phyloP scores from a whole-genome alignment of 2,329 filamentous ascomycete species.

The Penicillium polonicum region DNA sequence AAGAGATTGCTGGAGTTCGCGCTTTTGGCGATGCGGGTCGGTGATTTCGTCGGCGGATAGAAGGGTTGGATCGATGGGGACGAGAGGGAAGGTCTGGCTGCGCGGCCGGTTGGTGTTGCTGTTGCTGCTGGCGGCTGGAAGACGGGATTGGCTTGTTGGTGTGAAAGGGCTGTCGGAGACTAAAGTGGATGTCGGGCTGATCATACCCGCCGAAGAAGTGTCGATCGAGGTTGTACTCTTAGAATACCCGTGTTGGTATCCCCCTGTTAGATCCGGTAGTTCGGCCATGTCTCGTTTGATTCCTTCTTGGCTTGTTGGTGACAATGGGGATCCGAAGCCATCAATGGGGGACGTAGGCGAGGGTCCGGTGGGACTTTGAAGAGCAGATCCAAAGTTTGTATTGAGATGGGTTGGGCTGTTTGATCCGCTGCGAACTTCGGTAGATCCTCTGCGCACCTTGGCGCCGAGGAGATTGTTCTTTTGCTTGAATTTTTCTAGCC shows the following conservation, averaged over 20 bases:
- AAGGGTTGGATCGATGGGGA: slow-evolving; percentile 53
- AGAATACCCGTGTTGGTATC: slow-evolving; percentile 65
- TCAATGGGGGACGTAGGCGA: slow-evolving; percentile 70
- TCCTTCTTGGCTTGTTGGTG: slow-evolving; percentile 68
- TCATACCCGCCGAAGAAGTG: slow-evolving; percentile 65
- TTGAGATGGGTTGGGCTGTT: slow-evolving; percentile 62
- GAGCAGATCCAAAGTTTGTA: slow-evolving; percentile 55
- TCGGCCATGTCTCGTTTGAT: slow-evolving; percentile 60
- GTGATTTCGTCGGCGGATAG: slow-evolving; percentile 50
- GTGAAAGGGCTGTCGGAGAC: slow-evolving; percentile 76
- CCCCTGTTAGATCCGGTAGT: slow-evolving; percentile 60
- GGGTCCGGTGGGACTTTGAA: slow-evolving; percentile 63
- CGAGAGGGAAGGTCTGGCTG: slow-evolving; percentile 80
- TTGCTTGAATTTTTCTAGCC: slow-evolving; percentile 95
- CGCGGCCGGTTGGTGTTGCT: slow-evolving; percentile 71
- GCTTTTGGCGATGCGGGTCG: slow-evolving; percentile 58
- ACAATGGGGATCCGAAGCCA: slow-evolving; percentile 65
- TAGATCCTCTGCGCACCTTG: slow-evolving; percentile 55
- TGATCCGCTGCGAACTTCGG: slow-evolving; percentile 60
- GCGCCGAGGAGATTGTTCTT: slow-evolving; percentile 67
- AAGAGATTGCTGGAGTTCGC: slow-evolving; percentile 41
- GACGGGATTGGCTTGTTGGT: slow-evolving; percentile 52
- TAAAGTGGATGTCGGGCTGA: slow-evolving; percentile 74
- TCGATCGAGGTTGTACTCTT: slow-evolving; percentile 66
- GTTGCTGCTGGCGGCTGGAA: slow-evolving; percentile 50